phyloP scores from a whole-genome alignment of 768 basidiomycete species.

The Leccinum longicurvipes region DNA sequence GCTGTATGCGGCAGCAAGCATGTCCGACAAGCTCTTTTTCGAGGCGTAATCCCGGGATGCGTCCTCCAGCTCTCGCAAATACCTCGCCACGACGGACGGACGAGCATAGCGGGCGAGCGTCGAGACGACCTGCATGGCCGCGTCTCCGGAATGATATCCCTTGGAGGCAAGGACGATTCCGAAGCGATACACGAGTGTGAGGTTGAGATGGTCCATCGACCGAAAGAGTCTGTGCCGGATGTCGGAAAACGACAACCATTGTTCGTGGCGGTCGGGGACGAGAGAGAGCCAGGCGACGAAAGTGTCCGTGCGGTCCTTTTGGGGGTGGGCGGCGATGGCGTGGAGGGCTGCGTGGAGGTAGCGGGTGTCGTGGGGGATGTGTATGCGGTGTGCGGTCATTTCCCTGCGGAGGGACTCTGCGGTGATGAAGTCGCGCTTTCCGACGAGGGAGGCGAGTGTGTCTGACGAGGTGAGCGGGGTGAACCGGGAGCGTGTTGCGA shows the following conservation, averaged over 20 bases:
- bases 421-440: constrained; percentile 14
- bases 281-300: constrained; percentile 46
- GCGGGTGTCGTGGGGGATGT: constrained; percentile 32
- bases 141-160: constrained; percentile 35
- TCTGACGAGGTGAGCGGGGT: constrained; percentile 25
- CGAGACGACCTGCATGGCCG: constrained; percentile 30
- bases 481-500: constrained; percentile 10
- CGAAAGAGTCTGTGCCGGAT: constrained; percentile 36
- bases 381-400: constrained; percentile 35
- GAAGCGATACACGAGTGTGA: constrained; percentile 40
- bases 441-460: constrained; percentile 24
- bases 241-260: constrained; percentile 13
- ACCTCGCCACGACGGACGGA: constrained; percentile 32
- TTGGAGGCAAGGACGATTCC: constrained; percentile 45
- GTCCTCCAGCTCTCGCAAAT: constrained; percentile 34
- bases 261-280: constrained; percentile 33
- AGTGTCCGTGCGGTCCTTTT: constrained; percentile 13
- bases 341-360: constrained; percentile 39
- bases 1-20: too few relatives aligned
- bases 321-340: constrained; percentile 23
- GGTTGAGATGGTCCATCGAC: constrained; percentile 26
- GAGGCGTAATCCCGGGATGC: constrained; percentile 10
- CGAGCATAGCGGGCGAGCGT: constrained; percentile 44
- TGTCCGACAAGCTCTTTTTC: constrained; percentile 6
- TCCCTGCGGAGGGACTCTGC: constrained; percentile 40